phyloP scores from a whole-genome alignment of 2,329 filamentous ascomycete species.

The Aspergillus fumigatus region DNA sequence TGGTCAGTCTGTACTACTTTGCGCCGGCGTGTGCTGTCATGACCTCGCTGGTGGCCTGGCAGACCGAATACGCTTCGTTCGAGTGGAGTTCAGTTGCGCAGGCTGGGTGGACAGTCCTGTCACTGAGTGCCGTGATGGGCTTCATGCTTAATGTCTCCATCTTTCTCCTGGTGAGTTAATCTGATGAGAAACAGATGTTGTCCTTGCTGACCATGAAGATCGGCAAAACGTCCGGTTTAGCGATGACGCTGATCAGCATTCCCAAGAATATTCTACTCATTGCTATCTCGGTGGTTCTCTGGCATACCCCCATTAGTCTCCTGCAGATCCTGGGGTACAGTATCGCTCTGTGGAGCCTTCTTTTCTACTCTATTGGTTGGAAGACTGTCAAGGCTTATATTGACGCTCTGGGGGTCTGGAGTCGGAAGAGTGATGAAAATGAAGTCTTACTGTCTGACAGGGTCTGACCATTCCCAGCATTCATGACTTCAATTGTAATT shows the following conservation, averaged over 20 bases:
- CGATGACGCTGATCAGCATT: conserved; percentile 76
- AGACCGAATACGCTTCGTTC: conserved; percentile 59
- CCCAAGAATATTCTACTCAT: conserved; percentile 81
- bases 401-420: neutral
- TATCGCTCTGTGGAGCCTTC: conserved; percentile 60
- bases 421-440: neutral
- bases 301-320: conserved; percentile 63
- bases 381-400: conserved; percentile 54
- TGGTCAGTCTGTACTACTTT: conserved; percentile 85
- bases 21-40: conserved; percentile 74
- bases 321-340: conserved; percentile 70
- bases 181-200: neutral
- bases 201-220: conserved; percentile 51
- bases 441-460: neutral
- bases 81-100: neutral
- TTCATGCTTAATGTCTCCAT: conserved; percentile 77
- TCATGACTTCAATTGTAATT: neutral
- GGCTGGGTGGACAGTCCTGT: conserved; percentile 47
- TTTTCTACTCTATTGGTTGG: conserved; percentile 62
- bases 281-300: conserved; percentile 66
- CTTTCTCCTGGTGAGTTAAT: conserved; percentile 66
- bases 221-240: conserved; percentile 75
- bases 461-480: neutral
- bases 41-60: conserved; percentile 64
- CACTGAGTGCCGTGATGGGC: conserved; percentile 69